Evolutionary conservation across 345 rosid genomes (phyloP), one percentile per base, ranked within the genome.

Genomic region (Salix udensis): DNA sequence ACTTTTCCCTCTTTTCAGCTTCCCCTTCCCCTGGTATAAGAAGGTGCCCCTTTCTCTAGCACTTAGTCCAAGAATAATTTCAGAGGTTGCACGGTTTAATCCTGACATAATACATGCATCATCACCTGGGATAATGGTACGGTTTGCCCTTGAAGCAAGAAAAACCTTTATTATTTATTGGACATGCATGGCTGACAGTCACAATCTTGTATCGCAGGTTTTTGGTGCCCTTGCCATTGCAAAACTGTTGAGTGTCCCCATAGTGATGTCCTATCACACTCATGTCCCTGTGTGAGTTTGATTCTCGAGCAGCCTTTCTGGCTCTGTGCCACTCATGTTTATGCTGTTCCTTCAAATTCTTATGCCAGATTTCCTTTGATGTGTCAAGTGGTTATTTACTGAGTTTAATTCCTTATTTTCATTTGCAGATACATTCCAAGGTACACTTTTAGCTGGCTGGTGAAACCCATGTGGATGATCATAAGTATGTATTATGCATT

Each of bases 91-190:
- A 23, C 82, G 85, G 74, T 96, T 96, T 82, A 96, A 96, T 86
- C 99, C 99, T 58, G 99, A 96, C 82, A 96, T 96, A n/a, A 96
- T 96, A 65, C 99, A 96, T 78, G 98, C 99, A 80, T 91, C 98
- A 26, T 96, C 99, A 66, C 99, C 99, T 31, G 99, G 99, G 42
- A 88, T 96, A 71, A 96, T 96, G 99, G 98, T 93, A 82, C 55
- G 76, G 69, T 77, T 60, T 44, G 44, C 24, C 21, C 10, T 50
- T 7, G 24, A 30, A 18, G 16, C 50, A 37, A 71, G 37, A 13
- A n/a, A 62, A 65, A 16, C 36, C 52, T 67, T 65, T 30, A 68
- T 23, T 42, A 70, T 67, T 68, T 6, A 16, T 46, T 50, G 79
- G 73, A 42, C 28, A 71, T 30, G 46, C 61, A 67, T 55, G 68